Evolutionary conservation across 306 rosid species (phyloP), one percentile per base, ranked within the genome.

Genomic region (Cicer judaicum): DNA sequence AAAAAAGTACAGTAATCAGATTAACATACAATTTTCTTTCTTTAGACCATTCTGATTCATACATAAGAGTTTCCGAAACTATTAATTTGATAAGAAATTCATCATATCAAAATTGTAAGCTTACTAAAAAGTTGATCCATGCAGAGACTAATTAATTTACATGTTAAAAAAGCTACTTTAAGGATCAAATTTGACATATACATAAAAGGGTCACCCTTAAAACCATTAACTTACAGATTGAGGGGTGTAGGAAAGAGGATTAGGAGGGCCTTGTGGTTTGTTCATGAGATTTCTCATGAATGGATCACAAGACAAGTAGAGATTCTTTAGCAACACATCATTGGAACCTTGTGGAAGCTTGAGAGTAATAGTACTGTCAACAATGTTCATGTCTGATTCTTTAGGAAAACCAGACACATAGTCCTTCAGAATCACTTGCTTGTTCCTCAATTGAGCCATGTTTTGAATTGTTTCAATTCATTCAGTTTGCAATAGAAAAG

Each of bases 251-350:
- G 78, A 6, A 43, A 43, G 68, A 64, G 14, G 18, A 44, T 12
- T 65, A 8, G 54, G 47, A 29, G 57, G 36, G 7, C 57, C 64
- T 48, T 49, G 14, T 0, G 64, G 72, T 14, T 72, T 79, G 53
- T 54, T 72, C 83, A 79, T 79, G 10, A 79, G 80, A 46, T 61
- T 61, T 40, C 77, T 46, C 80, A 80, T 74, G 66, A 24, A 80
- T 1, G 84, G 84, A 24, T 80, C 84, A 42, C 80, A 80, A 5
- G 84, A 80, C 72, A 74, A 59, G 72, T 74, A 80, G 0, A 80
- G 70, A 67, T 73, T 80, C 10, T 73, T 80, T 7, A 80, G 75
- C 10, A 80, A 49, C 0, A 80, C 71, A 16, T 48, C 65, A 39
- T 40, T 49, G 65, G 83, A 80, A 66, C 50, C 83, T 73, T 73